phyloP scores from a whole-genome alignment of 2,329 filamentous ascomycete species.

The Sporothrix luriei region DNA sequence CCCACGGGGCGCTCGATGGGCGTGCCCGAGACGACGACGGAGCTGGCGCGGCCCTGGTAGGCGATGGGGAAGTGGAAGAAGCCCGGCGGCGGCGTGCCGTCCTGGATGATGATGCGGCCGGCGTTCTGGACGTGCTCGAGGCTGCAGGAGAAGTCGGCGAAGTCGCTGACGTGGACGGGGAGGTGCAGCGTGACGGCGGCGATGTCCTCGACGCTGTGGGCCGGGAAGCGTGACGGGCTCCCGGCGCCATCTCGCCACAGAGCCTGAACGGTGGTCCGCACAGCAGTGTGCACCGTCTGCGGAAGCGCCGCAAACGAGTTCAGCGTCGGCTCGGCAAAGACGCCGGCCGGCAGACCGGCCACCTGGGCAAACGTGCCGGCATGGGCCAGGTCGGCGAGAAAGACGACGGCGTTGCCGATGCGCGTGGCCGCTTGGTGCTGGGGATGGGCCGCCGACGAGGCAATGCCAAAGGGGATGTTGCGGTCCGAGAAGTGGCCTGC shows the following conservation, averaged over 20 bases:
- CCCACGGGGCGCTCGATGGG: conserved; percentile 42
- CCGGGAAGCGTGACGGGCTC: not conserved
- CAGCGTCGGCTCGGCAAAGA: not conserved
- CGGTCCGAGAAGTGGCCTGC: conserved; percentile 49
- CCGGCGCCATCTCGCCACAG: not conserved
- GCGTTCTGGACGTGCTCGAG: conserved; percentile 57
- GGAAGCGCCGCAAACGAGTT: not conserved
- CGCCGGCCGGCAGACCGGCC: not conserved
- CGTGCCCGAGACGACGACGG: conserved; percentile 54
- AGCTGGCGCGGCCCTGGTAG: conserved; percentile 59
- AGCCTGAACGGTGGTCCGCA: not conserved
- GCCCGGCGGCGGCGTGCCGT: conserved; percentile 47
- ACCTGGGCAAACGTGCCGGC: not conserved
- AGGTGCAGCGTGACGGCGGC: conserved; percentile 45
- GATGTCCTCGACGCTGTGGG: not conserved
- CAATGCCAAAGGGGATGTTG: conserved; percentile 59
- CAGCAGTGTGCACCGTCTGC: not conserved
- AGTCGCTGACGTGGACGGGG: conserved; percentile 58
- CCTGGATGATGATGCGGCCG: conserved; percentile 47
- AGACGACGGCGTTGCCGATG: conserved; percentile 2
- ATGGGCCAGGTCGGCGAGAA: not conserved
- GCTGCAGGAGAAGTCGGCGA: conserved; percentile 59
- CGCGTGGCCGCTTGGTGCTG: conserved; percentile 43
- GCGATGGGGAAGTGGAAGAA: conserved; percentile 55
- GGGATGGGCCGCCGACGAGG: conserved; percentile 46